phyloP scores from a whole-genome alignment of 495 filamentous ascomycete genomes.

The Penicillium atrosanguineum region DNA sequence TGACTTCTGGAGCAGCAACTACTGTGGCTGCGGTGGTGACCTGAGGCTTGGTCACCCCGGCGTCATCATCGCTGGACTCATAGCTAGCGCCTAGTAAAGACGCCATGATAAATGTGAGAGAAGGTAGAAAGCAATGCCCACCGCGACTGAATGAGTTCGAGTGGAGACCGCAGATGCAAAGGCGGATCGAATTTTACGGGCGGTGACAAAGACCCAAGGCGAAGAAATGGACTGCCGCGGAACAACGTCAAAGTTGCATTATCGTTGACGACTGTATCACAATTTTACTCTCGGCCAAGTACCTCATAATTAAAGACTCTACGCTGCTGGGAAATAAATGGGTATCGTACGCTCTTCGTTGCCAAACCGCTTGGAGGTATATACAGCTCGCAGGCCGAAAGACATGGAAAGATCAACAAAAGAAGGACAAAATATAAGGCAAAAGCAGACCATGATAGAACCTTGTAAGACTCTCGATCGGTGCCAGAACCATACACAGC shows the following conservation, averaged over 20 bases:
- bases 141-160: slow-evolving; percentile 6
- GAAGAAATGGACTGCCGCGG: slow-evolving; percentile 18
- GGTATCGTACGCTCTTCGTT: slow-evolving; percentile 48
- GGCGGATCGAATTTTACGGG: slow-evolving; percentile 37
- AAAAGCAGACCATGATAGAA: slow-evolving; percentile 14
- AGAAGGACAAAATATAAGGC: slow-evolving; percentile 24
- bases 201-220: slow-evolving; percentile 22
- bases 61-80: slow-evolving; percentile 55
- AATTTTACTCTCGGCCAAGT: not conserved
- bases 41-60: slow-evolving; percentile 20
- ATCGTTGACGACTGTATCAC: not conserved
- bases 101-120: slow-evolving; percentile 35
- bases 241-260: not conserved
- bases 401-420: slow-evolving; percentile 37
- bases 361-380: slow-evolving; percentile 43
- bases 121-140: slow-evolving; percentile 2
- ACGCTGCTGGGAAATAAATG: slow-evolving; percentile 3
- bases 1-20: slow-evolving; percentile 57
- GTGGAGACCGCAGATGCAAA: slow-evolving; percentile 10
- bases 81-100: slow-evolving; percentile 49
- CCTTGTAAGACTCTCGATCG: slow-evolving; percentile 10
- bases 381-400: slow-evolving; percentile 43
- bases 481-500: slow-evolving; percentile 7
- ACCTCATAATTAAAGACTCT: not conserved
- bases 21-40: slow-evolving; percentile 40